Conservation (phyloP, 2,329 filamentous ascomycete species). For the Calonectria naviculata region DNA sequence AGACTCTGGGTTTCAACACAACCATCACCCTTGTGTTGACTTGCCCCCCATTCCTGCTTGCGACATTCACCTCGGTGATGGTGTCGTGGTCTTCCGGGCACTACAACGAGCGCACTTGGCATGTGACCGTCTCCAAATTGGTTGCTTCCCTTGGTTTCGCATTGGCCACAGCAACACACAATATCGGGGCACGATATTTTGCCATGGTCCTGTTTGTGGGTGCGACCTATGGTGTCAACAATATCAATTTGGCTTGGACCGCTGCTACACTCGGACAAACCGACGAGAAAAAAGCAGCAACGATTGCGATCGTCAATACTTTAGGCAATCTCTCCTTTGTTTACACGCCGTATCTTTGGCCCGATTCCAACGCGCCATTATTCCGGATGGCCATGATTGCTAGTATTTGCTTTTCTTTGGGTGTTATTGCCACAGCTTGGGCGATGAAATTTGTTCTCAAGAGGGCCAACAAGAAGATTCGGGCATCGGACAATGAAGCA, state of each 20-base stretch:
- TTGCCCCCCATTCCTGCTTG: slow-evolving; percentile 60
- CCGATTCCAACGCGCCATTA: slow-evolving; percentile 19
- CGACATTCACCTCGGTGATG: slow-evolving; percentile 40
- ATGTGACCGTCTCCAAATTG: slow-evolving; percentile 54
- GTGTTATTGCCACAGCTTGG: slow-evolving; percentile 51
- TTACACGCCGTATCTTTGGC: slow-evolving; percentile 37
- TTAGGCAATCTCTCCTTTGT: slow-evolving; percentile 32
- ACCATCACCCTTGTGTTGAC: slow-evolving; percentile 62
- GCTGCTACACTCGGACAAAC: slow-evolving; percentile 54
- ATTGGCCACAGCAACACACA: slow-evolving; percentile 37
- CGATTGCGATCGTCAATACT: slow-evolving; percentile 46
- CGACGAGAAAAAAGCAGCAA: slow-evolving; percentile 58
- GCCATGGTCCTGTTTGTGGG: slow-evolving; percentile 52
- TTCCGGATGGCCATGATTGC: slow-evolving; percentile 31
- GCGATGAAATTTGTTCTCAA: slow-evolving; percentile 46
- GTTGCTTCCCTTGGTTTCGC: slow-evolving; percentile 46
- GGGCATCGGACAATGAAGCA: slow-evolving; percentile 31
- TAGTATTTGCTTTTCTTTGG: slow-evolving; percentile 40
- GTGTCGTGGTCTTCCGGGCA: slow-evolving; percentile 34
- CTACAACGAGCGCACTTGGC: slow-evolving; percentile 53
- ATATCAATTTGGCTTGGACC: slow-evolving; percentile 56
- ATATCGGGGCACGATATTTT: slow-evolving; percentile 29
- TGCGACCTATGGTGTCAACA: slow-evolving; percentile 53
- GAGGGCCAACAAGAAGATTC: slow-evolving; percentile 48
- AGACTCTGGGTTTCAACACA: slow-evolving; percentile 57